Conservation (phyloP, 2,329 filamentous ascomycete species). For the Pseudogymnoascus sp. region DNA sequence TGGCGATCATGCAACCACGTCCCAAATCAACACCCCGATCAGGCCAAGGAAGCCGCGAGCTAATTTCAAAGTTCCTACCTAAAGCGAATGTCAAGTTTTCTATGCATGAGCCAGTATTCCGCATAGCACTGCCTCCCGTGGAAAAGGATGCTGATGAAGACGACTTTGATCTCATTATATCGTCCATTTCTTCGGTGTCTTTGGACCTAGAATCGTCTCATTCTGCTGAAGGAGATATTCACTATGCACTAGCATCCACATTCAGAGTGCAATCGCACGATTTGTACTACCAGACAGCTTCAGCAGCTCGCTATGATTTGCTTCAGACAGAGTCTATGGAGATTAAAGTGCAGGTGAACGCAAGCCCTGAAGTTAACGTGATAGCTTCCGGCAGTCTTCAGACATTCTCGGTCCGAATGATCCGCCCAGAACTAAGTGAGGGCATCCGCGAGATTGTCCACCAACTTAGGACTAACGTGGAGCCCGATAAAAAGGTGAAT, state of each 20-base stretch:
- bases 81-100: conserved; percentile 94
- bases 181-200: conserved; percentile 86
- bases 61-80: conserved; percentile 84
- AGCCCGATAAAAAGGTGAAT: conserved; percentile 48
- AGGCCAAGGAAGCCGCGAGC: conserved; percentile 45
- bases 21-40: conserved; percentile 34
- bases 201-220: conserved; percentile 95
- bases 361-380: conserved; percentile 77
- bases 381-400: conserved; percentile 71
- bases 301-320: conserved; percentile 74
- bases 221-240: conserved; percentile 69
- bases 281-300: conserved; percentile 87
- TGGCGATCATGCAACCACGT: conserved; percentile 62
- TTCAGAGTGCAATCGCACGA: conserved; percentile 78
- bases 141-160: conserved; percentile 55
- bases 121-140: conserved; percentile 78
- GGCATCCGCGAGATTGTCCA: conserved; percentile 85
- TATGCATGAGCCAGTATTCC: conserved; percentile 88
- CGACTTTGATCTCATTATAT: conserved; percentile 92
- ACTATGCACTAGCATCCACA: conserved; percentile 78
- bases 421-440: conserved; percentile 85
- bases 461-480: conserved; percentile 65
- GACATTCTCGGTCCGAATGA: conserved; percentile 81
- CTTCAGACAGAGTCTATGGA: conserved; percentile 84
- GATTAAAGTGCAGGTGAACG: conserved; percentile 74